Conservation (phyloP, 1,139 yeast genomes). For the Petasospora rhodanensis region DNA sequence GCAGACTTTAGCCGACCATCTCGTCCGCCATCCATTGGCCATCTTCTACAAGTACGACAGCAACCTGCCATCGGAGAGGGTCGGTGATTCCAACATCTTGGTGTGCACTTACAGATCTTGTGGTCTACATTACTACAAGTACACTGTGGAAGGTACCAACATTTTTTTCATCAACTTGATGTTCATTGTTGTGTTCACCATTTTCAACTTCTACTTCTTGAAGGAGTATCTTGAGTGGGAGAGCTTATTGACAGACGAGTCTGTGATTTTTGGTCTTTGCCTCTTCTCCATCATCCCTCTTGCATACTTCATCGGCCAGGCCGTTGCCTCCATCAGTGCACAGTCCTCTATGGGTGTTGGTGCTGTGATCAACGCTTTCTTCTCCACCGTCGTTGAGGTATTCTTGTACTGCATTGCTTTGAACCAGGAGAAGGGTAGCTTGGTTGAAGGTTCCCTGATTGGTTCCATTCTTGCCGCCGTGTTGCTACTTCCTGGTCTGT, state of each 20-base stretch:
- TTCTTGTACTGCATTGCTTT: conserved; percentile 90
- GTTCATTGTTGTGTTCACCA: conserved; percentile 75
- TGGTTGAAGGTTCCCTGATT: conserved; percentile 96
- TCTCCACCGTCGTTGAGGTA: conserved; percentile 92
- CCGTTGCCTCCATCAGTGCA: conserved; percentile 97
- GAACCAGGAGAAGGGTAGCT: conserved; percentile 74
- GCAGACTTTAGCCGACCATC: conserved; percentile 65
- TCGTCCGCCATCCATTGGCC: conserved; percentile 89
- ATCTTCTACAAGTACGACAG: conserved; percentile 59
- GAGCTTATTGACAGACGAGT: conserved; percentile 52
- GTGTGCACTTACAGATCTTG: conserved; percentile 88
- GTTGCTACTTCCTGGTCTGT: conserved; percentile 81
- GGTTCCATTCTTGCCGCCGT: conserved; percentile 96
- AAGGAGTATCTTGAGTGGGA: conserved; percentile 47
- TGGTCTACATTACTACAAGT: conserved; percentile 90
- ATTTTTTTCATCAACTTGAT: conserved; percentile 84
- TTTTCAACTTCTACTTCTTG: conserved; percentile 68
- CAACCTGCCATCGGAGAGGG: conserved; percentile 12
- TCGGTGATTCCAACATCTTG: conserved; percentile 37
- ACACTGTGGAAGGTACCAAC: conserved; percentile 94
- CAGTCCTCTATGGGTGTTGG: conserved; percentile 99
- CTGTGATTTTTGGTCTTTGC: conserved; percentile 63
- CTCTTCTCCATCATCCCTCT: conserved; percentile 83
- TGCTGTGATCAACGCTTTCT: conserved; percentile 96
- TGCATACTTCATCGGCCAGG: conserved; percentile 97